Percentiles rank a stretch among this genome's conserved stretches.
Conservation (phyloP, 1,284 basidiomycete genomes). For the Marasmius oreades region DNA sequence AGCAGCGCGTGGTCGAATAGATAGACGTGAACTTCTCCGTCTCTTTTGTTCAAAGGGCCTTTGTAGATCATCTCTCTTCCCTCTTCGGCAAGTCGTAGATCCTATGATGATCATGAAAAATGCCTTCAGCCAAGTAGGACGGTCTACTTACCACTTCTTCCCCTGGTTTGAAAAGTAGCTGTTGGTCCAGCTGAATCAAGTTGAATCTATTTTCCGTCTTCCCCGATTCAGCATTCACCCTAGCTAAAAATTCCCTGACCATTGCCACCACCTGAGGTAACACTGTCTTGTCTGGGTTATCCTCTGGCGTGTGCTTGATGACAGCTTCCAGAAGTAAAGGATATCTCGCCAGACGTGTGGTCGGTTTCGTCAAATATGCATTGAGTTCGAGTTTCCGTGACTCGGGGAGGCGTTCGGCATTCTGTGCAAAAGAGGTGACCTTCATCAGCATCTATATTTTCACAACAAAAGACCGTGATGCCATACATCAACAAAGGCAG, state of each 20-base stretch:
- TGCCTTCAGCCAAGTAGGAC: conserved; percentile 3
- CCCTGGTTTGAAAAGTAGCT: conserved; percentile 81
- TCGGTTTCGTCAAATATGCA: conserved; percentile 98
- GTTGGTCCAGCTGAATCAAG: conserved; percentile 84
- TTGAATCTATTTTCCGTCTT: conserved; percentile 94
- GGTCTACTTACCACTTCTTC: conserved; percentile 73
- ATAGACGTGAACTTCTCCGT: conserved; percentile 91
- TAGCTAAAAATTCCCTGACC: conserved; percentile 80
- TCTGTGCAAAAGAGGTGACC: conserved; percentile 36
- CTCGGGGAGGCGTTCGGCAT: conserved; percentile 90
- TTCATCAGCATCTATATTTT: not conserved
- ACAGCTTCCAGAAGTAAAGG: conserved; percentile 93
- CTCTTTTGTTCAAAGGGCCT: conserved; percentile 90
- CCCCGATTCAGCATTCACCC: conserved; percentile 91
- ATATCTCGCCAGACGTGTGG: conserved; percentile 94
- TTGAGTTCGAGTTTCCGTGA: conserved; percentile 97
- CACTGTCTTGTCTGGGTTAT: conserved; percentile 82
- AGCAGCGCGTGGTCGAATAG: conserved; percentile 96
- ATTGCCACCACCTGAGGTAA: conserved; percentile 80
- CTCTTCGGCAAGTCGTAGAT: conserved; percentile 84
- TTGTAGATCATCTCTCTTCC: conserved; percentile 92
- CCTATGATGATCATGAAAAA: conserved; percentile 39
- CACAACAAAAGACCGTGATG: not conserved
- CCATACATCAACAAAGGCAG: conserved; percentile 91
- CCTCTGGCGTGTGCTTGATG: conserved; percentile 89